Conservation (phyloP, 2,329 filamentous ascomycete species). For the Sporothrix brunneoviolacea region DNA sequence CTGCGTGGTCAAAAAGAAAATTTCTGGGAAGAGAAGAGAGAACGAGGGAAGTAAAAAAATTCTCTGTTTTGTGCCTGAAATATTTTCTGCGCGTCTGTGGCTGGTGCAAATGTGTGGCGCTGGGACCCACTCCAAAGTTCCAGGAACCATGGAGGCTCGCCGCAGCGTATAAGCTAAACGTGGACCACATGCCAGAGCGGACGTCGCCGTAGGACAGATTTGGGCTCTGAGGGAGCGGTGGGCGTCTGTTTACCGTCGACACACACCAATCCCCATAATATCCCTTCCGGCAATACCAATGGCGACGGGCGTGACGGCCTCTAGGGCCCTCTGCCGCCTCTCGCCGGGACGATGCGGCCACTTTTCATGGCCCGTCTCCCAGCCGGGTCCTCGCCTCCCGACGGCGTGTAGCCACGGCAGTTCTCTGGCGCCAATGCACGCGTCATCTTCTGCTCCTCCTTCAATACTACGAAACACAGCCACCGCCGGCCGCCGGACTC, state of each 20-base stretch:
- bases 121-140: not conserved
- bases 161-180: too few species aligned
- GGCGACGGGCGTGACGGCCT: not conserved
- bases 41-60: not conserved
- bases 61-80: not conserved
- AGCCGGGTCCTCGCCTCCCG: not conserved
- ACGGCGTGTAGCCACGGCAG: too few species aligned
- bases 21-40: not conserved
- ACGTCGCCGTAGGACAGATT: too few species aligned
- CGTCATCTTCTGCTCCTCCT: too few species aligned
- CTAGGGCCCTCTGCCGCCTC: conserved; percentile 2
- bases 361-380: not conserved
- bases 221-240: too few species aligned
- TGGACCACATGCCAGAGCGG: too few species aligned
- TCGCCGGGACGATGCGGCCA: not conserved
- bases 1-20: conserved; percentile 2
- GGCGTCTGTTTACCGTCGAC: too few species aligned
- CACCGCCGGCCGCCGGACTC: conserved; percentile 17
- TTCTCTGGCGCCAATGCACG: too few species aligned
- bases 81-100: conserved; percentile 1
- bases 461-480: not conserved
- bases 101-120: not conserved
- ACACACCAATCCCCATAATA: not conserved
- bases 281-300: not conserved
- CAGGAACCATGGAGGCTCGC: too few species aligned